A percentile compares a stretch with the other conserved stretches of the same genome.
Conservation (phyloP, 176 grass and related monocot genomes). For the Triticum timopheevii region DNA sequence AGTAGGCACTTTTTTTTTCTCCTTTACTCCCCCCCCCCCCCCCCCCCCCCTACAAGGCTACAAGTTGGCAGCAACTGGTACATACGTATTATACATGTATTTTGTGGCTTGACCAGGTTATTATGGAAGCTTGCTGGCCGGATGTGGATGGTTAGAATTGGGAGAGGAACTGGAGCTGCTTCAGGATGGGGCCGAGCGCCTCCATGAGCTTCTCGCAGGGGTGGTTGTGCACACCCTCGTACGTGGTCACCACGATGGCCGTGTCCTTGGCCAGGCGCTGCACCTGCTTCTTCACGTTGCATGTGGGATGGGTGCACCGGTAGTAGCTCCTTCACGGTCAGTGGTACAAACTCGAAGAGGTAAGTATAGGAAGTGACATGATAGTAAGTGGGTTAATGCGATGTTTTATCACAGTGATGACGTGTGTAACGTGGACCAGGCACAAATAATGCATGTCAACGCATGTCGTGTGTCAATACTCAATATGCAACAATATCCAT, state of each 20-base stretch:
- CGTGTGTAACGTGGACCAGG: background rate
- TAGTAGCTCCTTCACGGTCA: constrained; percentile 77
- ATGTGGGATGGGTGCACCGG: constrained; percentile 82
- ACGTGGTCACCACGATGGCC: constrained; percentile 83
- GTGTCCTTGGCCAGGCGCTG: constrained; percentile 87
- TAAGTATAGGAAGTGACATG: background rate
- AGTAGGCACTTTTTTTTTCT: constrained; percentile 33
- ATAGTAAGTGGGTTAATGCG: background rate
- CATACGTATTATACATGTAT: background rate
- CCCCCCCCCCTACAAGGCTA: background rate
- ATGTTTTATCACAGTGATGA: background rate
- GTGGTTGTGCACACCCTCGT: constrained; percentile 93
- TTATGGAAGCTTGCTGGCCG: background rate
- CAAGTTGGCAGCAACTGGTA: background rate
- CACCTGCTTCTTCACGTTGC: constrained; percentile 93
- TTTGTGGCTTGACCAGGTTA: background rate
- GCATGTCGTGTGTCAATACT: too few species aligned
- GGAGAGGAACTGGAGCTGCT: constrained; percentile 83
- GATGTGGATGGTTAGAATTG: constrained; percentile 37
- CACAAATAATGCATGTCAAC: background rate
- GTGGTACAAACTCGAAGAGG: background rate
- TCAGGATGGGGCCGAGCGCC: constrained; percentile 66
- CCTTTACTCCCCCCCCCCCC: background rate
- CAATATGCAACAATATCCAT: background rate
- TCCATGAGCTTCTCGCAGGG: constrained; percentile 93